These are phyloP conservation scores for Nitzschia inconspicua DNA, from an alignment of 108 stramenopile genomes.

Conservation along the genomic window DNA sequence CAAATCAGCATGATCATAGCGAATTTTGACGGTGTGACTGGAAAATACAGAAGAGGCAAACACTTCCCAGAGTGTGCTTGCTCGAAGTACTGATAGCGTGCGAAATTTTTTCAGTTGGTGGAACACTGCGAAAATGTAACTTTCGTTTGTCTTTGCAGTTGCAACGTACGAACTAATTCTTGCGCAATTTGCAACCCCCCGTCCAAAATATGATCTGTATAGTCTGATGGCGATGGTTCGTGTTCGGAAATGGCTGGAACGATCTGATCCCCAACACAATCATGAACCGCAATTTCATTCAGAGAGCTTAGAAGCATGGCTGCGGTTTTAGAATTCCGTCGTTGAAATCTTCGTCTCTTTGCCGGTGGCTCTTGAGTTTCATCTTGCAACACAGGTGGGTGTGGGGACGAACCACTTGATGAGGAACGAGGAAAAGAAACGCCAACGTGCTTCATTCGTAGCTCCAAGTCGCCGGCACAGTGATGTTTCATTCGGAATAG, in stretches of 20 bases:
- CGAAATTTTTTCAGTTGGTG: not conserved
- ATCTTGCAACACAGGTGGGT: too few species aligned
- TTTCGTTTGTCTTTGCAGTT: slow-evolving; percentile 6
- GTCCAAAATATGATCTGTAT: slow-evolving; percentile 13
- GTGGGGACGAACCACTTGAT: too few species aligned
- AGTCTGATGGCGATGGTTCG: not conserved
- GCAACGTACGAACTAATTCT: slow-evolving; percentile 26
- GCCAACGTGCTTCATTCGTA: too few species aligned
- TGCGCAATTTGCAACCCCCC: slow-evolving; percentile 36
- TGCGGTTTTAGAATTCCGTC: slow-evolving; percentile 39
- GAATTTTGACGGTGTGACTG: too few species aligned
- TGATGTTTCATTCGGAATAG: too few species aligned
- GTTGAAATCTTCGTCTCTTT: slow-evolving; percentile 30
- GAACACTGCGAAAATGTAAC: not conserved
- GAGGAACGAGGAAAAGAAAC: too few species aligned
- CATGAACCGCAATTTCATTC: not conserved
- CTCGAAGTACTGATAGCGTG: not conserved
- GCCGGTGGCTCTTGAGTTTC: slow-evolving; percentile 26
- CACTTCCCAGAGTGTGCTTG: too few species aligned
- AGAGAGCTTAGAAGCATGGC: slow-evolving; percentile 30
- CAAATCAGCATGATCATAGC: too few species aligned
- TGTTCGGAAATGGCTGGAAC: not conserved
- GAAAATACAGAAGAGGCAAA: too few species aligned
- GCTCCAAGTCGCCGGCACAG: too few species aligned
- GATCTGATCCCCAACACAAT: not conserved